Percentiles rank a stretch among this genome's conserved stretches.
Evolutionary conservation across 75 land plant species (phyloP).

Genomic region (Sequoia sempervirens): DNA sequence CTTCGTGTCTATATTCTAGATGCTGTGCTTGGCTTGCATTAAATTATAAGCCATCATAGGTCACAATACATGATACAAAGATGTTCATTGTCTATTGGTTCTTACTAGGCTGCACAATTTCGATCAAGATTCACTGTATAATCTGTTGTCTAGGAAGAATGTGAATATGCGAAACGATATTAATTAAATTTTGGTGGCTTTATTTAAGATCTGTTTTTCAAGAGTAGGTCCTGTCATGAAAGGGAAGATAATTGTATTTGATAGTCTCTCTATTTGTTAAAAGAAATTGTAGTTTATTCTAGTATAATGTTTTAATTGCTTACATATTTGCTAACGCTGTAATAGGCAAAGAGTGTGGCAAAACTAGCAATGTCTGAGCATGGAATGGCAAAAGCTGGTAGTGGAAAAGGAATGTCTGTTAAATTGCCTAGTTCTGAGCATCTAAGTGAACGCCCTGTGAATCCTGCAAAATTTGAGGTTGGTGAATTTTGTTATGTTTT

Average conservation of each 20-base stretch:
- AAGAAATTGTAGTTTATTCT: neutral
- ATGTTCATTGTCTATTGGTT: neutral
- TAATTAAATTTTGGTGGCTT: neutral
- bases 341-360: slow-evolving; percentile 79
- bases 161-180: neutral
- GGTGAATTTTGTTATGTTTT: slow-evolving; percentile 1
- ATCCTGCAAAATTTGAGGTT: slow-evolving; percentile 80
- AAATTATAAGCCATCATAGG: neutral
- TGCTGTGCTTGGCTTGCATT: neutral
- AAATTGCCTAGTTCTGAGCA: slow-evolving; percentile 62
- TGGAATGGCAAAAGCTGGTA: slow-evolving; percentile 50
- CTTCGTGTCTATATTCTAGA: neutral
- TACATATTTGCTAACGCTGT: slow-evolving; percentile 1
- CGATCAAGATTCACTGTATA: neutral
- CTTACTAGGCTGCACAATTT: neutral
- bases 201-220: neutral
- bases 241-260: neutral
- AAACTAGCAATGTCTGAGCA: slow-evolving; percentile 58
- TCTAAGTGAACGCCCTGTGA: slow-evolving; percentile 61
- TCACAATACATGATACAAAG: too few species aligned
- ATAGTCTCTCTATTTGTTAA: neutral
- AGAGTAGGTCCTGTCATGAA: neutral
- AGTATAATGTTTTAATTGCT: neutral
- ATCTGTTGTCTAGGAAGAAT: neutral
- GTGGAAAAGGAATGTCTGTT: slow-evolving; percentile 22